These are phyloP conservation scores for Lichtheimia corymbifera DNA, from an alignment of 371 early-diverging fungal species.

Conservation along the genomic window DNA sequence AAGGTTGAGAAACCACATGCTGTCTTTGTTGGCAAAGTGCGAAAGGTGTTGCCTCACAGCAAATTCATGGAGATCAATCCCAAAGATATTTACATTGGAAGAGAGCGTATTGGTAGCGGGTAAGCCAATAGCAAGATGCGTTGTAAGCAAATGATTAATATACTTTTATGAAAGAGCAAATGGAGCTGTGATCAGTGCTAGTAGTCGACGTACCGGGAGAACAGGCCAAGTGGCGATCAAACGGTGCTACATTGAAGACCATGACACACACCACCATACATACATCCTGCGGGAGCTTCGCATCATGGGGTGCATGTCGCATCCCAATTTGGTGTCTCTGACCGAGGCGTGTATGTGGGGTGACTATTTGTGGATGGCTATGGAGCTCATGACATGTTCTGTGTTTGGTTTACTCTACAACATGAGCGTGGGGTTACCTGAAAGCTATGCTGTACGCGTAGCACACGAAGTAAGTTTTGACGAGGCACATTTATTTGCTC, in stretches of 20 bases:
- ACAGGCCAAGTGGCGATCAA: constrained; percentile 49
- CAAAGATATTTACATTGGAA: constrained; percentile 33
- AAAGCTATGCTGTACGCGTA: constrained; percentile 39
- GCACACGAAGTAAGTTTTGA: constrained; percentile 29
- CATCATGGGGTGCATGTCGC: constrained; percentile 48
- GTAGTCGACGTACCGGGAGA: constrained; percentile 20
- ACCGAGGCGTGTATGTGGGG: constrained; percentile 42
- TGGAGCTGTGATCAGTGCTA: constrained; percentile 33
- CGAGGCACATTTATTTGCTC: background rate
- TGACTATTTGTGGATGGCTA: constrained; percentile 53
- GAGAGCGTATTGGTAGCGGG: constrained; percentile 49
- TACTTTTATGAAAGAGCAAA: constrained; percentile 19
- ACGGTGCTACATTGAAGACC: constrained; percentile 50
- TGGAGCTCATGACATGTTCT: constrained; percentile 54
- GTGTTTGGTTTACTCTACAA: constrained; percentile 46
- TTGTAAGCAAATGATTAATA: background rate
- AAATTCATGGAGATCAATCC: constrained; percentile 49
- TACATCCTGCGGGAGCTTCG: constrained; percentile 48
- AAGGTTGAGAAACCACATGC: constrained; percentile 23
- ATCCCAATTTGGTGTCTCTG: constrained; percentile 39
- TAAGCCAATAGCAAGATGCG: constrained; percentile 11
- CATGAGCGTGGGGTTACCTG: constrained; percentile 38
- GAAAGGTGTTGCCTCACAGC: constrained; percentile 39
- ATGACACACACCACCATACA: constrained; percentile 43
- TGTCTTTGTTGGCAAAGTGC: constrained; percentile 45